Evolutionary conservation across 83 land plant species (phyloP).

Genomic region (Isoetes engelmannii): DNA sequence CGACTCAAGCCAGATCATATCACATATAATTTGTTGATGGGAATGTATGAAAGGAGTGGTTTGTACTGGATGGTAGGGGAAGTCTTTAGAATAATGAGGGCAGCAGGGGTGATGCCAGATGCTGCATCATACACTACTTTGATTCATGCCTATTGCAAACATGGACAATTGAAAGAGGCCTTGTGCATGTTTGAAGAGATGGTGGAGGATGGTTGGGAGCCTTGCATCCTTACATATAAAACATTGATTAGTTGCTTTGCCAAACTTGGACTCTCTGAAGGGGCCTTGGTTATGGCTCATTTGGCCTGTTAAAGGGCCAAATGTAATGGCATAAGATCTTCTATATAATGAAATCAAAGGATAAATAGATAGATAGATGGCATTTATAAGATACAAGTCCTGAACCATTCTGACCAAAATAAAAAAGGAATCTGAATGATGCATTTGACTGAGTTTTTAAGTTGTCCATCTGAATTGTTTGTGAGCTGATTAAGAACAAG

Average conservation of each 20-base stretch:
- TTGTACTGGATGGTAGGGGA: slow-evolving; percentile 73
- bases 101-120: slow-evolving; percentile 61
- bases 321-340: too few relatives aligned
- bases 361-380: too few relatives aligned
- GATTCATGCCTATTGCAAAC: slow-evolving; percentile 70
- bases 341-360: too few relatives aligned
- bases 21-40: slow-evolving; percentile 75
- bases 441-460: too few relatives aligned
- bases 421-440: too few relatives aligned
- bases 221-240: slow-evolving; percentile 72
- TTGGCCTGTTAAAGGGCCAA: too few relatives aligned
- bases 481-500: too few relatives aligned
- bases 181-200: slow-evolving; percentile 52
- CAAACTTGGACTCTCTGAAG: slow-evolving; percentile 51
- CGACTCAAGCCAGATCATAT: slow-evolving; percentile 62
- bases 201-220: slow-evolving; percentile 57
- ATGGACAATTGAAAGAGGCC: slow-evolving; percentile 85
- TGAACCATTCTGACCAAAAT: too few relatives aligned
- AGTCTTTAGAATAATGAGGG: slow-evolving; percentile 38
- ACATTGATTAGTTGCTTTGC: slow-evolving; percentile 62
- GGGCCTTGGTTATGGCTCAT: slow-evolving; percentile 44
- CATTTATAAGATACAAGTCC: too few relatives aligned
- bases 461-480: too few relatives aligned
- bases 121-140: slow-evolving; percentile 69
- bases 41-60: slow-evolving; percentile 76